A percentile compares a stretch with the other conserved stretches of the same genome.
Evolutionary conservation across 2,329 filamentous ascomycete species (phyloP).

Genomic region (Botrytis medusae): DNA sequence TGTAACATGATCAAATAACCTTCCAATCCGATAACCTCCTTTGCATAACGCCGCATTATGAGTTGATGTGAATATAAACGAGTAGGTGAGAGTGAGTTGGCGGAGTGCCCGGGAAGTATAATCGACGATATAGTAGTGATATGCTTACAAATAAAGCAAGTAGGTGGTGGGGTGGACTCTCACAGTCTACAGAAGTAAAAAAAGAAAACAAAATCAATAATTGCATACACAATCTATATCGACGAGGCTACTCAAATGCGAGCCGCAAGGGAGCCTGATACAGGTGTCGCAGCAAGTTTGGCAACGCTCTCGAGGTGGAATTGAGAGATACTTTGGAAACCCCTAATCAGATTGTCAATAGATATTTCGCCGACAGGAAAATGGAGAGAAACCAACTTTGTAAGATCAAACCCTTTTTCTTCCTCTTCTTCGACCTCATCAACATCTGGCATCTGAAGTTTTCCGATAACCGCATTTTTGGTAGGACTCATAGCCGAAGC

Average conservation of each 20-base stretch:
- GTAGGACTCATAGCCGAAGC: slow-evolving; percentile 36
- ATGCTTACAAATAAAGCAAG: not conserved
- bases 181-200: not conserved
- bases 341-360: slow-evolving; percentile 43
- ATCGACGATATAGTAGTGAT: not conserved
- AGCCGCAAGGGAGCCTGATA: not conserved
- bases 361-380: not conserved
- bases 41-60: not conserved
- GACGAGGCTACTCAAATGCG: not conserved
- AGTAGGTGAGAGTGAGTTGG: not conserved
- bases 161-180: not conserved
- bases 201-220: not conserved
- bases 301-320: slow-evolving; percentile 51
- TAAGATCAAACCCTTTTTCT: slow-evolving; percentile 37
- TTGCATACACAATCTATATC: not conserved
- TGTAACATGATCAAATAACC: not conserved
- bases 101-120: not conserved
- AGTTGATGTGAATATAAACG: not conserved
- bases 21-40: not conserved
- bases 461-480: slow-evolving; percentile 28
- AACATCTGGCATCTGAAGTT: slow-evolving; percentile 28
- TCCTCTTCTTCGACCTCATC: slow-evolving; percentile 37
- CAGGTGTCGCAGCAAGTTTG: slow-evolving; percentile 24
- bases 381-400: slow-evolving; percentile 30
- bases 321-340: slow-evolving; percentile 61